Conservation (phyloP, 2,329 filamentous ascomycete species). For the Aureobasidium uvarum region DNA sequence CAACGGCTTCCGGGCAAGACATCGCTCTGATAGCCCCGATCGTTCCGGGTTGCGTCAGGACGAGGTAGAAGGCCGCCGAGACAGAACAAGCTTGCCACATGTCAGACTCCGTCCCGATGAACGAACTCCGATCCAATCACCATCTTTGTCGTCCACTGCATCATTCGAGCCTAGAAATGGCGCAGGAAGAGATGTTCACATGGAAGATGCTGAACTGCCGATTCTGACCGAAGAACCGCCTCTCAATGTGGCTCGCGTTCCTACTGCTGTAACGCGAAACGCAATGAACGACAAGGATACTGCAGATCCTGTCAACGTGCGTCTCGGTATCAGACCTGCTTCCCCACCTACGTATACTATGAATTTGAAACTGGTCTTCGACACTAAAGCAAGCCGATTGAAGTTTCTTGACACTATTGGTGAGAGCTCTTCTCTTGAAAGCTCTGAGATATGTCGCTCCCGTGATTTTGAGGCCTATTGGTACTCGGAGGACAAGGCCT, state of each 20-base stretch:
- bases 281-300: neutral
- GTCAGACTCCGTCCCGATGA: neutral
- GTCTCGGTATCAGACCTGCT: neutral
- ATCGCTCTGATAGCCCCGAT: conserved; percentile 8
- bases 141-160: neutral
- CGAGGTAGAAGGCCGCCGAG: conserved; percentile 1
- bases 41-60: conserved; percentile 11
- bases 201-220: neutral
- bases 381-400: neutral
- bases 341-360: neutral
- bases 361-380: conserved; percentile 3
- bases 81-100: neutral
- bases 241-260: no score
- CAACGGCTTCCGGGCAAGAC: neutral
- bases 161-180: neutral
- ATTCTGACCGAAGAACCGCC: neutral
- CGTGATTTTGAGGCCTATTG: conserved; percentile 24
- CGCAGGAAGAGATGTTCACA: neutral
- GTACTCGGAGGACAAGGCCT: conserved; percentile 11
- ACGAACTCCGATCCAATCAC: neutral
- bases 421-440: neutral
- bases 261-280: neutral
- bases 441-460: conserved; percentile 10
- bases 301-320: neutral
- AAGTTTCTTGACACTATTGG: neutral